A percentile compares a stretch with the other conserved stretches of the same genome.
Evolutionary conservation across 306 rosid genomes (phyloP).

Genomic region (Quercus ilex): DNA sequence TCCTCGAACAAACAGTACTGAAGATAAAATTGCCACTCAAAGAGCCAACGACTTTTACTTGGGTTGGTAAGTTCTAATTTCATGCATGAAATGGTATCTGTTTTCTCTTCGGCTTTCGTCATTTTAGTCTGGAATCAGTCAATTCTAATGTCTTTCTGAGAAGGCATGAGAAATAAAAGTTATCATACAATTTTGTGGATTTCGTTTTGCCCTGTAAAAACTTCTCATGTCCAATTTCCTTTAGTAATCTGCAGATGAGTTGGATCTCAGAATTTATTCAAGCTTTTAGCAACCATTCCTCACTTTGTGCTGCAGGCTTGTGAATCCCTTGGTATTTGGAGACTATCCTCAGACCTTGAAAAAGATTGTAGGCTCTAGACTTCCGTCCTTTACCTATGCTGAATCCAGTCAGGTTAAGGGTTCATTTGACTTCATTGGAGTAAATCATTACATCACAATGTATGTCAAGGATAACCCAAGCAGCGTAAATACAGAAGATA

Average conservation of each 20-base stretch:
- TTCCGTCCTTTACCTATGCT: constrained; percentile 43
- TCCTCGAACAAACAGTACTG: constrained; percentile 41
- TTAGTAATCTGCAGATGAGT: not conserved
- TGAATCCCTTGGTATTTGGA: constrained; percentile 58
- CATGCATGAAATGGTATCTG: not conserved
- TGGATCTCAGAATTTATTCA: not conserved
- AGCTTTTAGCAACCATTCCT: not conserved
- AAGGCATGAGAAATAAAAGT: not conserved
- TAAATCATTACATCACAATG: constrained; percentile 30
- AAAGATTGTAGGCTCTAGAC: constrained; percentile 50
- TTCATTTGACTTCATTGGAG: constrained; percentile 58
- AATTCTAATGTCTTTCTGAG: not conserved
- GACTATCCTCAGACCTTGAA: constrained; percentile 59
- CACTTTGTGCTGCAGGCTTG: constrained; percentile 35
- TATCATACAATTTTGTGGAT: not conserved
- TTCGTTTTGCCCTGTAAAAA: not conserved
- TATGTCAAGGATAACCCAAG: constrained; percentile 23
- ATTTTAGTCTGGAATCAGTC: not conserved
- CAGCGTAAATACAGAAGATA: constrained; percentile 1
- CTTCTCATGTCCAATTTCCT: not conserved
- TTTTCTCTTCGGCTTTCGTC: not conserved
- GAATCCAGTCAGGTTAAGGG: constrained; percentile 50
- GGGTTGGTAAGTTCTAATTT: constrained; percentile 49
- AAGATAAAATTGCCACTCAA: constrained; percentile 48
- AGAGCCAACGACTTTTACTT: constrained; percentile 43